Conservation (phyloP, 2,329 filamentous ascomycete genomes). For the Elsinoe ampelina region DNA sequence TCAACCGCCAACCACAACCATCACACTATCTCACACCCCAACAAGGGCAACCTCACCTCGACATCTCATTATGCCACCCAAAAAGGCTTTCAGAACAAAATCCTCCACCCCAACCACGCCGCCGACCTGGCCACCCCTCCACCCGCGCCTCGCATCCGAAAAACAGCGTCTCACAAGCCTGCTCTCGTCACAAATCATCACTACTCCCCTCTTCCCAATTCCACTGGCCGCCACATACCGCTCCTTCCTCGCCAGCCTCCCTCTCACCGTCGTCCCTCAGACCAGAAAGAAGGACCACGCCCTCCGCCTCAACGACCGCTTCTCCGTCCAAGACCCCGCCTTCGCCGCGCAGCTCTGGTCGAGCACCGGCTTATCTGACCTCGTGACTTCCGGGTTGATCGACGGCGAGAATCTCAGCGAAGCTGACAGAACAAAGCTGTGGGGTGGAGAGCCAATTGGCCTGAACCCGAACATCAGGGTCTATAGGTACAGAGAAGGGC, state of each 20-base stretch:
- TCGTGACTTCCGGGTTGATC: slow-evolving; percentile 34
- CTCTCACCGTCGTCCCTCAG: slow-evolving; percentile 67
- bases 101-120: slow-evolving; percentile 20
- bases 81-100: slow-evolving; percentile 12
- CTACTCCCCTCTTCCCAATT: slow-evolving; percentile 64
- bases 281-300: slow-evolving; percentile 73
- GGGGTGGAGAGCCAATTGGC: slow-evolving; percentile 75
- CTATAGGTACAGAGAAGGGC: slow-evolving; percentile 75
- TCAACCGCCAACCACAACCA: no score
- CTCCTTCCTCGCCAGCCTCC: slow-evolving; percentile 59
- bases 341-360: slow-evolving; percentile 73
- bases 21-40: no score
- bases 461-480: slow-evolving; percentile 82
- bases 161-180: slow-evolving; percentile 53
- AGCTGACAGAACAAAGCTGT: slow-evolving; percentile 37
- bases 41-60: slow-evolving; percentile 14
- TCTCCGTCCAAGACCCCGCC: slow-evolving; percentile 63
- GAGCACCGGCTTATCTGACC: slow-evolving; percentile 61
- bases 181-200: slow-evolving; percentile 58
- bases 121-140: slow-evolving; percentile 63
- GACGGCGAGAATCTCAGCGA: slow-evolving; percentile 25
- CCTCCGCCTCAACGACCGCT: slow-evolving; percentile 79
- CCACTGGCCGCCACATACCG: slow-evolving; percentile 68
- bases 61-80: slow-evolving; percentile 18
- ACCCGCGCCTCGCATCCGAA: slow-evolving; percentile 56